Base-by-base conservation (phyloP, 106 monocot species). In the Dioscorea alata region DNA sequence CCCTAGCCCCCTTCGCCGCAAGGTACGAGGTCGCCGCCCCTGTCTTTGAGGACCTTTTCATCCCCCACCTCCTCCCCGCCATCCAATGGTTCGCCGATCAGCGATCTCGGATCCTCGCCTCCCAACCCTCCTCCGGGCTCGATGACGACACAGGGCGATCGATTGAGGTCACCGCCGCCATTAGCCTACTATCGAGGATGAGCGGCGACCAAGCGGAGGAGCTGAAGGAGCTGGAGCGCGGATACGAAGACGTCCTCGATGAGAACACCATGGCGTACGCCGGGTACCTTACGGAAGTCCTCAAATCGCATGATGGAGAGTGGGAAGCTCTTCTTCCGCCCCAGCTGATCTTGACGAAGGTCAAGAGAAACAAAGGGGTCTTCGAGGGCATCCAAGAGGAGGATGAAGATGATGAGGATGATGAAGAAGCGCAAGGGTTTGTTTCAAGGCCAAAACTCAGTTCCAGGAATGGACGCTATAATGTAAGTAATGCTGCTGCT, bases 1-100 rank as follows among this genome's bases (percentile, higher is more conserved):
- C 64, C 60, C 74, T 78, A 14, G 81, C 81, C 24, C 85, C 85
- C 12, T 31, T 71, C 10, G 60, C 63, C 15, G 77, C 81, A 51
- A 76, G 85, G 21, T 35, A 71, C 15, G 85, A 85, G 18, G 35
- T 85, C 54, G 85, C 85, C 25, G 66, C 75, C 10, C 33, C 66
- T 16, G 62, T 81, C 56, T 85, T 81, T 64, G 85, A 85, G 54
- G 59, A 63, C 56, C 74, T 85, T 61, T 85, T 85, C 72, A 57
- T 78, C 13, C 85, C 81, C 16, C 76, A 78, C 68, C 75, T 85
- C 57, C 61, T 85, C 6, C 81, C 78, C 17, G 65, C 64, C 10
- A 33, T 81, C 68, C 81, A 61, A 23, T 67, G 81, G 78, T 78
- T 78, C 68, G 75, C 81, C 6, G 81, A 79, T 31, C 65, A 61